Conservation (phyloP, 2,329 filamentous ascomycete genomes). For the Fusarium dlaminii region DNA sequence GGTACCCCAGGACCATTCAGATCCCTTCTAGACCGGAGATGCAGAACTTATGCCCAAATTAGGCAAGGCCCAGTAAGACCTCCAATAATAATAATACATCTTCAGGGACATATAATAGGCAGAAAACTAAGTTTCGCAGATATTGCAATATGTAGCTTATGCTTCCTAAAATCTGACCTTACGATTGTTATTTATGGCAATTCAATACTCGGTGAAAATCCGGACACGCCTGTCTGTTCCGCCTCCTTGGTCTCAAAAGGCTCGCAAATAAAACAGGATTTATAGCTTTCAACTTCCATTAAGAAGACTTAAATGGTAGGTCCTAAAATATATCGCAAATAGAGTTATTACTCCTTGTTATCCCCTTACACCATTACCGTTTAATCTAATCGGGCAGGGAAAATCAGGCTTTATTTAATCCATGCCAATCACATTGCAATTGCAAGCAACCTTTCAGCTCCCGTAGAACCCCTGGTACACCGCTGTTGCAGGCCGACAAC, state of each 20-base stretch:
- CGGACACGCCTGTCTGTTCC: no score
- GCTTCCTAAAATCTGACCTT: background rate
- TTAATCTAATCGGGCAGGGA: background rate
- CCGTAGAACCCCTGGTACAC: background rate
- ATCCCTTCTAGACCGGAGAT: background rate
- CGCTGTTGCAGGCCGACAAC: background rate
- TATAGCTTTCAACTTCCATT: fast-evolving
- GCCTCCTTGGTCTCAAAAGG: fast-evolving
- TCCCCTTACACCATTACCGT: background rate
- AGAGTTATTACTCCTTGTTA: background rate
- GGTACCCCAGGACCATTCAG: background rate
- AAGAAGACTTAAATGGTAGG: background rate
- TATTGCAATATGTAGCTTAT: fast-evolving
- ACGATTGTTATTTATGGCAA: fast-evolving
- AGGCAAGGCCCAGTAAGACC: fast-evolving
- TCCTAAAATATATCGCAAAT: background rate
- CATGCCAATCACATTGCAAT: no score
- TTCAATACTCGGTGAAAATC: fast-evolving
- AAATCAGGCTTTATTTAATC: background rate
- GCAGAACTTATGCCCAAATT: background rate
- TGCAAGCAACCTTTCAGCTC: fast-evolving
- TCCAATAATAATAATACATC: background rate
- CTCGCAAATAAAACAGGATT: fast-evolving
- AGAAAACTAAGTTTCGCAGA: background rate
- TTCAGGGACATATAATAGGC: fast-evolving